Percentiles rank a stretch among this genome's conserved stretches.
These are phyloP conservation scores for Debaryomyces tyrocola DNA, from an alignment of 805 yeast species.

Conservation along the genomic window DNA sequence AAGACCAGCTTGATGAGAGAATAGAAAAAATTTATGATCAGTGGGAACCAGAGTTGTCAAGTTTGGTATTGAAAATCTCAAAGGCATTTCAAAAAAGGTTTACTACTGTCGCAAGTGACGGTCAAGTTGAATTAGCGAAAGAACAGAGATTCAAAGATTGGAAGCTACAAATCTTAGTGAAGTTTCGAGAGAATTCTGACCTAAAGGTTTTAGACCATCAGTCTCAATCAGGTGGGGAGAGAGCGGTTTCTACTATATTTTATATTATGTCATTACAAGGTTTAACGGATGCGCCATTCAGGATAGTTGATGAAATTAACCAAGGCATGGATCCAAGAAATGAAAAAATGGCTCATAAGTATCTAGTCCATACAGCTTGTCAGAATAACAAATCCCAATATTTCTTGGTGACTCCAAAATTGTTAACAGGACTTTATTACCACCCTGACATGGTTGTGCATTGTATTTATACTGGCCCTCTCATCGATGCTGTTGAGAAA, in stretches of 20 bases:
- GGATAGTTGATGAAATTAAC: conserved; percentile 96
- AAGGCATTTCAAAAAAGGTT: conserved; percentile 65
- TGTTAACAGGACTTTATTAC: conserved; percentile 74
- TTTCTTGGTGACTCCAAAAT: conserved; percentile 89
- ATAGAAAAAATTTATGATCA: conserved; percentile 37
- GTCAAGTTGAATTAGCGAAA: conserved; percentile 66
- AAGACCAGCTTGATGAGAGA: conserved; percentile 26
- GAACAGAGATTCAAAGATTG: conserved; percentile 65
- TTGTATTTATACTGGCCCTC: conserved; percentile 59
- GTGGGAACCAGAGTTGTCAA: conserved; percentile 66
- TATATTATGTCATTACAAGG: conserved; percentile 91
- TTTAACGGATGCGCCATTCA: conserved; percentile 81
- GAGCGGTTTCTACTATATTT: conserved; percentile 91
- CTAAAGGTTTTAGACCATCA: conserved; percentile 75
- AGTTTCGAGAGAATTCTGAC: conserved; percentile 78
- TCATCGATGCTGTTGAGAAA: conserved; percentile 19
- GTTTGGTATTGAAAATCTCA: conserved; percentile 57
- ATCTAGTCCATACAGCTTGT: conserved; percentile 85
- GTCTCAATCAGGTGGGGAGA: conserved; percentile 96
- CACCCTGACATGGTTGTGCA: conserved; percentile 80
- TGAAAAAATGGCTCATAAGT: conserved; percentile 81
- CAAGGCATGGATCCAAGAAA: conserved; percentile 98
- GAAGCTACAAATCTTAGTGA: conserved; percentile 81
- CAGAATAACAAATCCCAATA: conserved; percentile 64
- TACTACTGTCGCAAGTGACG: conserved; percentile 77